Evolutionary conservation across 495 filamentous ascomycete genomes (phyloP).

Genomic region (Polyplosphaeria fusca): DNA sequence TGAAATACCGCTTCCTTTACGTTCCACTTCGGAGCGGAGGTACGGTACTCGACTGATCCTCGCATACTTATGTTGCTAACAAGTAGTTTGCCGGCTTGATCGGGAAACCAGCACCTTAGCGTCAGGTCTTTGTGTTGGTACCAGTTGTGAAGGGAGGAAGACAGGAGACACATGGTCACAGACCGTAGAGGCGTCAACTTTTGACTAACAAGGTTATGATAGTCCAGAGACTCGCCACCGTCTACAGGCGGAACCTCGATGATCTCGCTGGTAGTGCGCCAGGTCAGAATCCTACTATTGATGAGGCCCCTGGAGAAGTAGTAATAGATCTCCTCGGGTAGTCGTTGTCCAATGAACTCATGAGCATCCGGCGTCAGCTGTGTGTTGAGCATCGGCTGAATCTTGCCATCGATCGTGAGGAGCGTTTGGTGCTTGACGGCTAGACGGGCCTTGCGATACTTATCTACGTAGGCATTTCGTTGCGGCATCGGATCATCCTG

Average conservation of each 20-base stretch:
- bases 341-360: constrained; percentile 80
- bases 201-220: constrained; percentile 69
- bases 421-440: constrained; percentile 82
- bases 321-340: constrained; percentile 88
- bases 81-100: constrained; percentile 46
- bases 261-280: constrained; percentile 73
- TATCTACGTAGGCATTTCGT: constrained; percentile 73
- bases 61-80: constrained; percentile 57
- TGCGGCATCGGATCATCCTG: constrained; percentile 66
- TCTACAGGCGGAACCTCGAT: constrained; percentile 75
- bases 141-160: constrained; percentile 73
- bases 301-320: constrained; percentile 84
- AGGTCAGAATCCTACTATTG: constrained; percentile 74
- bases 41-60: constrained; percentile 58
- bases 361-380: constrained; percentile 48
- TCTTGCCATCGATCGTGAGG: constrained; percentile 68
- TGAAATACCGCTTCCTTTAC: constrained; percentile 56
- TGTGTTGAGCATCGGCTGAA: constrained; percentile 64
- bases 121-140: constrained; percentile 72
- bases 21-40: constrained; percentile 69
- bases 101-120: constrained; percentile 81
- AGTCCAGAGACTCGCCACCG: constrained; percentile 73
- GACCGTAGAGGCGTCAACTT: constrained; percentile 69
- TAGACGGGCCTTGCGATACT: constrained; percentile 78
- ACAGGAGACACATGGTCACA: constrained; percentile 69